phyloP scores from a whole-genome alignment of 768 basidiomycete species.

The Xerocomus brunneocitrinus region DNA sequence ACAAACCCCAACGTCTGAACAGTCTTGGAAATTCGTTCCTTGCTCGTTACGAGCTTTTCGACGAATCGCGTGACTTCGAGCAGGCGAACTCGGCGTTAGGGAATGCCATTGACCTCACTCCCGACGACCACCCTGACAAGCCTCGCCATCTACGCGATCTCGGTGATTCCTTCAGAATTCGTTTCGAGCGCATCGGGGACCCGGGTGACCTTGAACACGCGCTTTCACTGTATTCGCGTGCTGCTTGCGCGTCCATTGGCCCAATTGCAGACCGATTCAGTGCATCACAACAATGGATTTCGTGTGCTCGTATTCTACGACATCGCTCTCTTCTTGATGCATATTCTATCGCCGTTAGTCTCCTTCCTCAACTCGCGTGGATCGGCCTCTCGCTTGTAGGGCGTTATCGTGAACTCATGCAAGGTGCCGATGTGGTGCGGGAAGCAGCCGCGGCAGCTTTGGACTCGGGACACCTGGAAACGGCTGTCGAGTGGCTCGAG shows the following conservation, averaged over 20 bases:
- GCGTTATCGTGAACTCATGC: slow-evolving; percentile 13
- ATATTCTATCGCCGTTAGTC: slow-evolving; percentile 17
- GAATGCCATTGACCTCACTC: background rate
- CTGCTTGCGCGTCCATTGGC: slow-evolving; percentile 1
- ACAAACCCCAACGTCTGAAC: background rate
- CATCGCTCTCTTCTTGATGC: slow-evolving; percentile 15
- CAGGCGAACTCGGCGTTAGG: background rate
- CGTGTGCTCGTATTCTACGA: background rate
- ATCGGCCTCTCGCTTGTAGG: slow-evolving; percentile 12
- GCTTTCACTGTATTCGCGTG: slow-evolving; percentile 1
- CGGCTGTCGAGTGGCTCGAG: slow-evolving; percentile 16
- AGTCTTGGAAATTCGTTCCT: background rate
- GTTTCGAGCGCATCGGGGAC: background rate
- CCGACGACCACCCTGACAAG: background rate
- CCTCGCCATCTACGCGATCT: background rate
- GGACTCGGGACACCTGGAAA: slow-evolving; percentile 1
- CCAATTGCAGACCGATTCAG: background rate
- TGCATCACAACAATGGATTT: slow-evolving; percentile 8
- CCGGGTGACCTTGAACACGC: slow-evolving; percentile 2
- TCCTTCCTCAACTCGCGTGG: slow-evolving; percentile 20
- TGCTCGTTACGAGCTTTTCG: background rate
- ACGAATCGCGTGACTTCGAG: background rate
- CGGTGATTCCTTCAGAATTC: background rate
- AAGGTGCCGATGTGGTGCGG: slow-evolving; percentile 12
- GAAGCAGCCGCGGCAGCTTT: slow-evolving; percentile 23